Evolutionary conservation across 208 protist genomes (phyloP), one percentile per base, ranked within the genome.

Genomic region (Acanthamoeba sp.): DNA sequence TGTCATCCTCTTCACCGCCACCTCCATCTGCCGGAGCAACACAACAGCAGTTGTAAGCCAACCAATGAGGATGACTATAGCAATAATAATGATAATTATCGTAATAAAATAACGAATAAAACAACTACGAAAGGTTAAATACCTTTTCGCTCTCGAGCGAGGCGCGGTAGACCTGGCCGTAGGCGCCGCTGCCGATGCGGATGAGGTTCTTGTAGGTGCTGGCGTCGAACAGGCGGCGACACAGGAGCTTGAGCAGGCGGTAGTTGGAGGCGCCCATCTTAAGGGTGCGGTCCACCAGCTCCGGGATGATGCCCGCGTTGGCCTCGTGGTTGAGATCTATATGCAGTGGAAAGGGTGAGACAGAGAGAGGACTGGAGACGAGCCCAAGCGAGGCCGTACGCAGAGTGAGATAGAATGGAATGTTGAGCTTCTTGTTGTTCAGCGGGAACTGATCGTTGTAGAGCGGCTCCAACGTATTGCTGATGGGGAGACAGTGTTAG

Each of bases 371-470:
- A 1, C 2, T 14, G 45, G 10, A 48, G 42, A 36, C 0, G 5
- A 73, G 27, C 10, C 34, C 29, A 73, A 57, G 18, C 34, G 14
- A 16, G 36, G 57, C 59, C 66, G 93, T 93, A 94, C 94, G 96
- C 9, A 95, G 16, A 20, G 93, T 84, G 24, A 97, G 71, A 14
- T 96, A 92, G 66, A 85, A 96, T 64, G 95, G 94, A 32, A 97
- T 95, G 94, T 97, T 97, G 20, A 95, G 55, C 66, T 97, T 97
- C 57, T 96, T 96, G 27, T 95, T 90, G 34, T 95, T 95, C 16
- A 96, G 34, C 59, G 96, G 96, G 27, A 93, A 97, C 66, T 97
- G 96, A 29, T 96, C 95, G 2, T 78, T 92, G 84, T 97, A 97
- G 18, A 94, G 59, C 40, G 91, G 76, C 52, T 97, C 94, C 7